Conservation (phyloP, 441 rosid genomes). For the Raphanus hybrid region DNA sequence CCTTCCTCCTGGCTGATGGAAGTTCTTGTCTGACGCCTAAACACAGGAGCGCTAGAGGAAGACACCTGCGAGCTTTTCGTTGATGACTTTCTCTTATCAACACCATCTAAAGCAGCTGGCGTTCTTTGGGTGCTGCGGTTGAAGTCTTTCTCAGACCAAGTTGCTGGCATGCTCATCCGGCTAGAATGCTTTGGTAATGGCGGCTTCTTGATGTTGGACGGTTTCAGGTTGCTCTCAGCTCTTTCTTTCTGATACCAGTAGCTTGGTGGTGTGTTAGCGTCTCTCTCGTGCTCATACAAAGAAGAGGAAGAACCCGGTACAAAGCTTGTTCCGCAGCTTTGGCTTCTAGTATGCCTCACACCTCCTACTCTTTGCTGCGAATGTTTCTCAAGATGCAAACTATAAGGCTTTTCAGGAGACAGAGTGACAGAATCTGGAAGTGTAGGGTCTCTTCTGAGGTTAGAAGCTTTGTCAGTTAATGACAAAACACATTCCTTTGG, state of each 20-base stretch:
- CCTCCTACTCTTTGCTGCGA: conserved; percentile 37
- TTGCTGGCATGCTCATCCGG: conserved; percentile 38
- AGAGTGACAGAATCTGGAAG: conserved; percentile 19
- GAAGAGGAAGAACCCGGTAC: conserved; percentile 41
- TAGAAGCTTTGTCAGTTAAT: conserved; percentile 50
- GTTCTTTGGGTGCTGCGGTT: conserved; percentile 14
- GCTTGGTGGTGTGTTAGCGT: conserved; percentile 48
- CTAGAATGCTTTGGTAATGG: conserved; percentile 46
- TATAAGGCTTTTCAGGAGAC: conserved; percentile 52
- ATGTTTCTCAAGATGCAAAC: conserved; percentile 47
- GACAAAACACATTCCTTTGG: conserved; percentile 39
- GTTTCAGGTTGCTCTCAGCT: conserved; percentile 26
- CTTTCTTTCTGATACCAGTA: conserved; percentile 12
- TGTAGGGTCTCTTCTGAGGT: conserved; percentile 28
- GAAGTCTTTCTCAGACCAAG: conserved; percentile 37
- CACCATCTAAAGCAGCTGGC: conserved; percentile 36
- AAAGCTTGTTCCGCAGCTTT: conserved; percentile 68
- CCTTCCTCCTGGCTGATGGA: conserved; percentile 35
- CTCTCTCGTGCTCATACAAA: conserved; percentile 49
- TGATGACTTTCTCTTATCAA: conserved; percentile 39
- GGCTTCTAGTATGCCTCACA: conserved; percentile 37
- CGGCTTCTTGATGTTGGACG: conserved; percentile 38
- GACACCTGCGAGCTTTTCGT: conserved; percentile 49
- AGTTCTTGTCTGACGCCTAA: conserved; percentile 43
- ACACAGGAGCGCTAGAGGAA: conserved; percentile 35